Conservation (phyloP, 331 rosid genomes). For the Quercus tomentella region DNA sequence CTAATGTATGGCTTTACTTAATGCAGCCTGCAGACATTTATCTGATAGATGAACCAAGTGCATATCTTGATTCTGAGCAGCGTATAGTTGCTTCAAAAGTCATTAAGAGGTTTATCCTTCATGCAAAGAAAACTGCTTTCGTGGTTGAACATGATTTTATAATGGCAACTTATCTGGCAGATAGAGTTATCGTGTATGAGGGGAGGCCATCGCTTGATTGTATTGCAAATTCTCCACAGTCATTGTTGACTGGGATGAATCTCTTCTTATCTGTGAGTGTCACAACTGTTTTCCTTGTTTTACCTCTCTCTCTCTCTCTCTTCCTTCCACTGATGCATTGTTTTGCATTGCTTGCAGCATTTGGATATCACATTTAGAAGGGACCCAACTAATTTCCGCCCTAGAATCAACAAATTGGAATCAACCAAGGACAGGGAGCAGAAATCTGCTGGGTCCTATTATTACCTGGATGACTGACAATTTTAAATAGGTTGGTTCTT, state of each 20-base stretch:
- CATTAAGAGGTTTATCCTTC: constrained; percentile 95
- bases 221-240: constrained; percentile 83
- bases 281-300: not conserved
- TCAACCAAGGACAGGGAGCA: constrained; percentile 96
- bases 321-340: not conserved
- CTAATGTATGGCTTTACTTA: constrained; percentile 13
- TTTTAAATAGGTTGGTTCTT: constrained; percentile 22
- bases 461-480: constrained; percentile 83
- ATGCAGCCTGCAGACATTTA: constrained; percentile 97
- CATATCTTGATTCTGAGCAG: constrained; percentile 97
- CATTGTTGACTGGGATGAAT: constrained; percentile 92
- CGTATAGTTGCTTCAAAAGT: constrained; percentile 97
- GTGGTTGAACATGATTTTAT: constrained; percentile 97
- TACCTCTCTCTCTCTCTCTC: not conserved
- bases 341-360: constrained; percentile 54
- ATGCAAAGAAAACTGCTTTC: constrained; percentile 97
- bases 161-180: constrained; percentile 98
- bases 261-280: constrained; percentile 91
- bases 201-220: constrained; percentile 81
- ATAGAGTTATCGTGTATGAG: constrained; percentile 91
- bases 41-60: constrained; percentile 97
- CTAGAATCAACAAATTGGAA: constrained; percentile 88
- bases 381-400: constrained; percentile 93
- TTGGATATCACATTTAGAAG: constrained; percentile 97
- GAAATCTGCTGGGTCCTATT: constrained; percentile 86